Base-by-base conservation (phyloP, 2,329 filamentous ascomycete species). In the Trichophyton mentagrophytes region DNA sequence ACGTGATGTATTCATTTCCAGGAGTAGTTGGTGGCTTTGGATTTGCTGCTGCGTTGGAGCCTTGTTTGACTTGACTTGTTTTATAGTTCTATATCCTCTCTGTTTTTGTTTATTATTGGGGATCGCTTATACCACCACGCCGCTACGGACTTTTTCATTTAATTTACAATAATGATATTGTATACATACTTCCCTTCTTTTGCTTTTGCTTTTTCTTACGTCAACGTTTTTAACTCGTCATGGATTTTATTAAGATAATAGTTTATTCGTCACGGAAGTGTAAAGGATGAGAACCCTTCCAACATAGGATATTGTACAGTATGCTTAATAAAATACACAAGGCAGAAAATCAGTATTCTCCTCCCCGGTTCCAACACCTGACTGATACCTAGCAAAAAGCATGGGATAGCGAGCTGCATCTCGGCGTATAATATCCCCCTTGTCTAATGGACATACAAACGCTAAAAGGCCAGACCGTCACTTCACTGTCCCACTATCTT, bases 401-500 rank as follows among this genome's bases (percentile, higher is more conserved):
- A 11, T n/a, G 47, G 17, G 15, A 30, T 27, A 8, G 11, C 47
- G 20, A 53, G 11, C 9, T 55, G n/a, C 3, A 36, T 22, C 30
- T 55, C 13, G 15, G 51, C 13, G 9, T 27, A 55, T 33, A 36
- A 55, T 33, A 36, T n/a, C 51, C n/a, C 20, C 11, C 17, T 33
- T n/a, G 15, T 27, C 30, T 17, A 20, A 36, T 55, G 6, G 22
- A 22, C 20, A 58, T 7, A n/a, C 7, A 44, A 27, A 51, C 42
- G 27, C 38, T 27, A 25, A 59, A 13, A 17, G 7, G 22, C 55
- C 8, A 55, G 46, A 33, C 40, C 5, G 1, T 3, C 11, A 38
- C n/a, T 36, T 60, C 49, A 60, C 46, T 68, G 67, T 60, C 70
- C 68, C 49, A 74, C 69, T 62, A 74, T 68, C 47, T 72, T 69